Base-by-base conservation (phyloP, 345 rosid genomes). In the Angophora floribunda region DNA sequence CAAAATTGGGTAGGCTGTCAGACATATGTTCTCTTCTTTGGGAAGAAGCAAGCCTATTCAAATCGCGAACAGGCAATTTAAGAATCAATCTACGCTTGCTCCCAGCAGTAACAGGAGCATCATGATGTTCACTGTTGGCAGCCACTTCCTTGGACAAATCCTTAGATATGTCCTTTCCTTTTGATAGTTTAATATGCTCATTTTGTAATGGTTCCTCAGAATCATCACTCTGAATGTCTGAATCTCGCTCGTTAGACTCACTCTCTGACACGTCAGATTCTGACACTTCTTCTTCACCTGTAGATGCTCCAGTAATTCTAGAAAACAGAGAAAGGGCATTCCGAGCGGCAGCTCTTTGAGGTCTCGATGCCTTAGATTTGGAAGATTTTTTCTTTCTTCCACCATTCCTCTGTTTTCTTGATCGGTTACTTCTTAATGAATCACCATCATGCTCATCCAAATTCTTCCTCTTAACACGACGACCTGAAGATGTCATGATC, bases 301-400 rank as follows among this genome's bases (percentile, higher is more conserved):
- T 94, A 52, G 96, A 94, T 89, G 96, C 91, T 92, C 97, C 99
- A 41, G 95, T 94, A 87, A 98, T 93, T 93, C 93, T 97, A 52
- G 97, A 94, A 90, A 98, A 97, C 92, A 96, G 93, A 85, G 95
- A 91, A 59, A 94, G 97, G 36, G 99, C 99, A 94, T 95, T 96
- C 87, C 96, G 96, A 61, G 99, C 99, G 88, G 99, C 99, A 87
- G 96, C 98, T 91, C 99, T 94, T 90, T 93, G 97, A 88, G 99
- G 99, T 93, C 99, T 94, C 63, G 92, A 93, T 84, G 94, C 93
- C 92, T 95, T 95, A 41, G 93, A 94, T 92, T 90, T 92, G 87
- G 98, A 94, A 89, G 95, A 92, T 89, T 92, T 95, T 90, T 89
- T 94, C 90, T 90, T 94, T 24, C 94, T 96, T 75, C 91, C 90